These are phyloP conservation scores for Calcarisporium arbuscula DNA, from an alignment of 2,329 filamentous ascomycete genomes.

Conservation along the genomic window DNA sequence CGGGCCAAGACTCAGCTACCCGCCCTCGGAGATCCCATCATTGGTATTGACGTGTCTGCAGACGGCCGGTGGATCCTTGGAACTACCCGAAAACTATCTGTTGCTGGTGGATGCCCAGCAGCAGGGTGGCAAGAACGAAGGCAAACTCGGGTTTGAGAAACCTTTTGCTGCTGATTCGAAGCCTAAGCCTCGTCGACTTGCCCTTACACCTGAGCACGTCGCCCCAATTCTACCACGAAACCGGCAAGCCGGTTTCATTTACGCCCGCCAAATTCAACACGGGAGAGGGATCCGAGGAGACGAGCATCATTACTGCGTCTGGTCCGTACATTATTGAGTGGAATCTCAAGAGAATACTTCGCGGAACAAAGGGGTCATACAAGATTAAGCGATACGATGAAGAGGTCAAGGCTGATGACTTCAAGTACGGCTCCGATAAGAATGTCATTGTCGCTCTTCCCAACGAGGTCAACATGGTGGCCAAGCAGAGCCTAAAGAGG, in stretches of 20 bases:
- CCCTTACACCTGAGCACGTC: conserved; percentile 83
- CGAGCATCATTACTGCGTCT: conserved; percentile 92
- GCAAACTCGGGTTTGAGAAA: conserved; percentile 96
- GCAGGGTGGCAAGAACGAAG: conserved; percentile 89
- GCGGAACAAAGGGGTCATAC: conserved; percentile 79
- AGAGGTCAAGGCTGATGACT: conserved; percentile 96
- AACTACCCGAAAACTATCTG: conserved; percentile 89
- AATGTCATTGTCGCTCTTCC: conserved; percentile 96
- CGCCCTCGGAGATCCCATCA: conserved; percentile 88
- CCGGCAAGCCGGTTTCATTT: conserved; percentile 77
- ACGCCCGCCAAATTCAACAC: conserved; percentile 93
- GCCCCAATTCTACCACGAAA: conserved; percentile 98
- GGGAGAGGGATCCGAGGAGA: conserved; percentile 72
- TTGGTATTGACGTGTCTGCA: conserved; percentile 89
- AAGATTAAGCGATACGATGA: conserved; percentile 95
- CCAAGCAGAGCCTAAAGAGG: conserved; percentile 74
- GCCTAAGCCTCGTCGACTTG: conserved; percentile 85
- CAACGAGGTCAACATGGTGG: conserved; percentile 98
- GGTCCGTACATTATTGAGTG: conserved; percentile 96
- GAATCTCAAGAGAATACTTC: conserved; percentile 85
- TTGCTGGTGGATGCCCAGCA: conserved; percentile 89
- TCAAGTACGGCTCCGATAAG: conserved; percentile 95
- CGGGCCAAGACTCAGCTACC: conserved; percentile 97
- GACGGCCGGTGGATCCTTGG: conserved; percentile 94
- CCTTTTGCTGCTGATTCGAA: conserved; percentile 88